A percentile compares a stretch with the other conserved stretches of the same genome.
Evolutionary conservation across 2,329 filamentous ascomycete species (phyloP).

Genomic region (Aspergillus thermomutatus): DNA sequence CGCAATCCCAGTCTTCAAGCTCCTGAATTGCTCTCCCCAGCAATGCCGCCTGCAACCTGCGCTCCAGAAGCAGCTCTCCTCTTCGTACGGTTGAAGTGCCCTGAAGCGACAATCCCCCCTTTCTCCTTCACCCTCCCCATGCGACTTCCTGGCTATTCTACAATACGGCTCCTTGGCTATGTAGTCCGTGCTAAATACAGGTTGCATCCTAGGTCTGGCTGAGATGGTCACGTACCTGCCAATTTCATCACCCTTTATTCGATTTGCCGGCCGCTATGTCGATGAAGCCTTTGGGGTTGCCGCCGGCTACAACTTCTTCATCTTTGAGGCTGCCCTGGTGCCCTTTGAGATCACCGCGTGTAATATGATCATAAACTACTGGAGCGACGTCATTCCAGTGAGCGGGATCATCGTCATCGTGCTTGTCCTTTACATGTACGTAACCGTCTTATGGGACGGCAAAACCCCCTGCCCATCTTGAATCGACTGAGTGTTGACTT

Average conservation of each 20-base stretch:
- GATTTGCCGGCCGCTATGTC: constrained; percentile 47
- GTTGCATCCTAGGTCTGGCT: constrained; percentile 36
- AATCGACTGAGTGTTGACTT: neutral
- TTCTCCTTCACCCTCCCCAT: neutral
- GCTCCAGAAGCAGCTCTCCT: constrained; percentile 8
- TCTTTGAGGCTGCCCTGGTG: constrained; percentile 50
- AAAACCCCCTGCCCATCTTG: neutral
- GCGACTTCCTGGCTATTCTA: neutral
- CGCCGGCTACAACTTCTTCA: constrained; percentile 51
- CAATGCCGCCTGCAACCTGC: constrained; percentile 6
- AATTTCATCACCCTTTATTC: constrained; percentile 46
- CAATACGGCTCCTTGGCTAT: constrained; percentile 1
- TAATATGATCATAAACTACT: constrained; percentile 50
- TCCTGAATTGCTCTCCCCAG: constrained; percentile 3
- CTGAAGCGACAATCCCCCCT: constrained; percentile 13
- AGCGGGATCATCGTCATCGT: constrained; percentile 47
- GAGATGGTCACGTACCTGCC: constrained; percentile 52
- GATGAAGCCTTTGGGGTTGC: constrained; percentile 49
- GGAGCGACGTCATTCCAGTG: constrained; percentile 46
- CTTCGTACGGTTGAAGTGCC: neutral
- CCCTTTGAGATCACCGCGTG: constrained; percentile 53
- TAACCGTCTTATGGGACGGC: neutral
- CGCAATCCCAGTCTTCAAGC: constrained; percentile 15
- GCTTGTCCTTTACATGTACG: constrained; percentile 44
- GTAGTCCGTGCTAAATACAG: constrained; percentile 21